These are phyloP conservation scores for Penicillium mononematosum DNA, from an alignment of 495 filamentous ascomycete species.

Conservation along the genomic window DNA sequence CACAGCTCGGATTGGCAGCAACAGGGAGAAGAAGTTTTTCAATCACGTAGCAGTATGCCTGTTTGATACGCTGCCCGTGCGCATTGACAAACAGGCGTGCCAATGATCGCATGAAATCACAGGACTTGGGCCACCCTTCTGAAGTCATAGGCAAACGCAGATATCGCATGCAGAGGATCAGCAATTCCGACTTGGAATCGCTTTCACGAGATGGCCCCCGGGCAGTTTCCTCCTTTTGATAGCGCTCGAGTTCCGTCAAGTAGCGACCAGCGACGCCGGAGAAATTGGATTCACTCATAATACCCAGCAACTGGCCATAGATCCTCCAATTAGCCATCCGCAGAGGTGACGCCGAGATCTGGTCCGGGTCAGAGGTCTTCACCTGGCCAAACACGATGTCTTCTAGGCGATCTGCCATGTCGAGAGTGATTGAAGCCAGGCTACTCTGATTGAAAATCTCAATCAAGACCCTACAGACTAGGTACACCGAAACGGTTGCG, in stretches of 20 bases:
- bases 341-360: conserved; percentile 72
- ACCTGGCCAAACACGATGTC: conserved; percentile 92
- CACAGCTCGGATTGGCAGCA: conserved; percentile 68
- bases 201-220: conserved; percentile 65
- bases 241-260: conserved; percentile 71
- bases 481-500: conserved; percentile 89
- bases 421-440: conserved; percentile 72
- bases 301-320: conserved; percentile 85
- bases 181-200: conserved; percentile 76
- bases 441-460: conserved; percentile 92
- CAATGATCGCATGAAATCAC: conserved; percentile 79
- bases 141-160: conserved; percentile 66
- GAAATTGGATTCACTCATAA: conserved; percentile 92
- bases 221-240: conserved; percentile 66
- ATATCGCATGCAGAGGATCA: conserved; percentile 89
- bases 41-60: conserved; percentile 88
- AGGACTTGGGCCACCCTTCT: conserved; percentile 81
- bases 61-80: conserved; percentile 84
- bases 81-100: conserved; percentile 78
- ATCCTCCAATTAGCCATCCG: conserved; percentile 93
- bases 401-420: conserved; percentile 88
- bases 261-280: conserved; percentile 78
- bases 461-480: conserved; percentile 88
- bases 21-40: conserved; percentile 86
- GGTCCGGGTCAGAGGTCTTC: conserved; percentile 80